Base-by-base conservation (phyloP, 345 rosid species). In the Populus davidiana region DNA sequence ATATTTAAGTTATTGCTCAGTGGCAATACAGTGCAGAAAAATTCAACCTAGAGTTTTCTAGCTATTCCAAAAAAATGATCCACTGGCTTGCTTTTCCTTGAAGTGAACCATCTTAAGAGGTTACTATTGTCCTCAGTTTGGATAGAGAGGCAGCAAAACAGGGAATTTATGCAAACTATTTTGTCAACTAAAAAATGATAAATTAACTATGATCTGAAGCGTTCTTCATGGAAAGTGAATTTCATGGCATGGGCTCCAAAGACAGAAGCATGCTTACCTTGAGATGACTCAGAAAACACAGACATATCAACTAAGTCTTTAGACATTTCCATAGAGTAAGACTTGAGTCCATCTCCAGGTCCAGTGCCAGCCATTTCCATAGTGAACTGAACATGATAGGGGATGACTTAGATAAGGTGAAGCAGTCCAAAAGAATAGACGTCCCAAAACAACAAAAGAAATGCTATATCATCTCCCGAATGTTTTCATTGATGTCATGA, bases 321-420 rank as follows among this genome's bases (percentile, higher is more conserved):
- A 72, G 97, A 88, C 92, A 91, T 91, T 50, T 91, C 98, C 92
- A 94, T 81, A 6, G 90, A 75, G 78, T 87, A 94, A 50, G 85
- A 80, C 78, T 83, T 91, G 41, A 94, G 97, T 73, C 79, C 82
- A 76, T 87, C 81, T 63, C 90, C 93, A 79, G 87, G 85, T 80
- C 90, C 97, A 75, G 85, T 77, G 80, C 88, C 86, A 75, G 82
- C 82, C 90, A 94, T 82, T 83, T 89, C 92, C 94, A 91, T 88
- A 47, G 89, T 84, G 83, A 88, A 91, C 94, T 91, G 89, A 76
- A 68, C 29, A 84, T 49, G 75, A 76, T 66, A 12, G 41, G 16
- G 13, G 20, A n/a, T 29, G 71, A 9, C 31, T 68, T 47, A 44
- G 13, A 25, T 73, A 61, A 67, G 63, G 39, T 47, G 72, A 61